Evolutionary conservation across 306 rosid species (phyloP).

Genomic region (Albizia julibrissin): DNA sequence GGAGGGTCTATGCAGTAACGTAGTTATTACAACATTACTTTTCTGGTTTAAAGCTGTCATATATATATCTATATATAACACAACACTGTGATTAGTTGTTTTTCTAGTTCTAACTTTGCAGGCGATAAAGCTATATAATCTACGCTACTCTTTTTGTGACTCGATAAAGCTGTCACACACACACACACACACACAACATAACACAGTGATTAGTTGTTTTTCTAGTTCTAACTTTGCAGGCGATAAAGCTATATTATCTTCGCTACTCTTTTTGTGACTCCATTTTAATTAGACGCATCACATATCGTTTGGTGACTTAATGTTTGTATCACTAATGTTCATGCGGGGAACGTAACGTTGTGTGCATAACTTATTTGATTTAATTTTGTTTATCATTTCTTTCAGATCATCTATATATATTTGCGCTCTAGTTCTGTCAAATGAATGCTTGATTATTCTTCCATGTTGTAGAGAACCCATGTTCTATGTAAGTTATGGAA

Average conservation of each 20-base stretch:
- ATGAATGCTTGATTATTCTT: not conserved
- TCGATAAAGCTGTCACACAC: too few relatives aligned
- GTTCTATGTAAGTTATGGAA: conserved; percentile 47
- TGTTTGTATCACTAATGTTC: too few relatives aligned
- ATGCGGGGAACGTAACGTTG: too few relatives aligned
- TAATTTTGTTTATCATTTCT: too few relatives aligned
- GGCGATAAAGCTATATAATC: not conserved
- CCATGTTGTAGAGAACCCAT: conserved; percentile 33
- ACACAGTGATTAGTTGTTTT: not conserved
- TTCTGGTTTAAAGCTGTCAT: not conserved
- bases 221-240: not conserved
- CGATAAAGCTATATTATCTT: not conserved
- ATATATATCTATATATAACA: too few relatives aligned
- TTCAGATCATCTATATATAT: too few relatives aligned
- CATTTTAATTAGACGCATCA: not conserved
- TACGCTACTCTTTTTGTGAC: not conserved
- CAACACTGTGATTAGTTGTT: not conserved
- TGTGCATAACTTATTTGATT: too few relatives aligned
- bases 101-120: not conserved
- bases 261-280: not conserved
- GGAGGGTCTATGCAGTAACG: too few relatives aligned
- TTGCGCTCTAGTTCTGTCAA: not conserved
- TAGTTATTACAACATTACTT: too few relatives aligned
- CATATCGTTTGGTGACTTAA: not conserved
- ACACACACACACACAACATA: too few relatives aligned